Evolutionary conservation across 495 filamentous ascomycete genomes (phyloP), one percentile per base, ranked within the genome.

Genomic region (Penicillium silybi): DNA sequence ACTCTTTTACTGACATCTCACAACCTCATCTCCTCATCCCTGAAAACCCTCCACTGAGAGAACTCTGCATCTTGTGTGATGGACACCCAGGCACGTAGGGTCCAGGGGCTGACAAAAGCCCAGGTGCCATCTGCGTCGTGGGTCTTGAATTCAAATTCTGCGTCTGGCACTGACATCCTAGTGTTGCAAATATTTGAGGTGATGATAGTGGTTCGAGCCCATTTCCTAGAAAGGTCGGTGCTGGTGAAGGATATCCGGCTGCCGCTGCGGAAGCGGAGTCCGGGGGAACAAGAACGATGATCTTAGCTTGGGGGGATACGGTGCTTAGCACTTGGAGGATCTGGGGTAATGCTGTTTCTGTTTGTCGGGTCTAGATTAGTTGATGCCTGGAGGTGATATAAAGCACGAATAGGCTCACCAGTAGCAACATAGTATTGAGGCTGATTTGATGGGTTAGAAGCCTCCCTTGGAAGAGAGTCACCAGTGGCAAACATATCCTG

Each of bases 271-370:
- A 50, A 0, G 38, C 15, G 1, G 44, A 42, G 7, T 58, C 51
- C n/a, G 55, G 45, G 0, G 52, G 48, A 22, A 62, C 58, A 4
- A 62, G 45, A 1, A 62, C 58, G 11, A 62, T 62, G 0, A 58
- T 54, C 9, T 58, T 54, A 1, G 56, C 52, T 42, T 62, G 51
- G 0, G 58, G 58, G 3, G 48, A 58, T 26, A 54, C 39, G 23
- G 18, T 52, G 38, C 52, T 55, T 17, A 62, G 50, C 3, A 46
- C 44, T 25, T 58, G 54, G 17, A 64, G 43, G 2, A 64, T 59
- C n/a, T 64, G 59, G 3, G 62, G 62, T 13, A 64, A 44, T 7
- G 59, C 48, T 0, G 26, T 41, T 48, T 62, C 62, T 64, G n/a
- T 19, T 27, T 6, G 15, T 37, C 4, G 37, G 16, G 3, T 19